Evolutionary conservation across 305 asterid species (phyloP), one percentile per base, ranked within the genome.

Genomic region (Plantago coronopus): DNA sequence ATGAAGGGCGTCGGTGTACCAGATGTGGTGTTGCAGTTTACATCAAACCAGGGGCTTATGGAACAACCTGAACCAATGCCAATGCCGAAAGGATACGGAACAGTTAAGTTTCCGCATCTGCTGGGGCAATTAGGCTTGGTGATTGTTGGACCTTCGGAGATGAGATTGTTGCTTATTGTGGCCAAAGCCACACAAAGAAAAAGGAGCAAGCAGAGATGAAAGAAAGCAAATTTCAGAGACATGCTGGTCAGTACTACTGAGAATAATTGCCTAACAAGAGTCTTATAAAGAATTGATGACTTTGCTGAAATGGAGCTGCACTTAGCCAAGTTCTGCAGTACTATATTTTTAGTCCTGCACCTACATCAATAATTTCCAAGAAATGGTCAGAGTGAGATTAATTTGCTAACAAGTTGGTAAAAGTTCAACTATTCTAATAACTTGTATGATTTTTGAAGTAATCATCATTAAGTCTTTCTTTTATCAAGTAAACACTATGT

Each of bases 71-170:
- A n/a, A 12, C 63, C 63, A 17, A 53, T 17, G 54, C 73, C 73
- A 9, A 69, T 17, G 22, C 73, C 73, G 54, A 69, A 69, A 5
- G 73, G 73, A 46, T 68, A 68, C 23, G 58, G 63, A 25, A 68
- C 57, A 0, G 63, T 68, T 22, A 68, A n/a, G 48, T 69, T 56
- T 18, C 73, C 73, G 27, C 73, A 69, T 37, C 11, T 48, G 17
- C 40, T 13, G 17, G 27, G 61, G 69, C 74, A 69, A 43, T 60
- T 38, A 31, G 45, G 57, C 43, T 40, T 49, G 20, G 62, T 45
- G 54, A 44, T 40, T 10, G 42, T 63, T 56, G 37, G 14, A 21
- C 68, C 50, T 17, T 48, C 22, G 14, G 54, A n/a, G 54, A 48
- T 48, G 12, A 48, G 54, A 48, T 18, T 62, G 61, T 4, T n/a